Base-by-base conservation (phyloP, 2,329 filamentous ascomycete genomes). In the Thielaviopsis populi region DNA sequence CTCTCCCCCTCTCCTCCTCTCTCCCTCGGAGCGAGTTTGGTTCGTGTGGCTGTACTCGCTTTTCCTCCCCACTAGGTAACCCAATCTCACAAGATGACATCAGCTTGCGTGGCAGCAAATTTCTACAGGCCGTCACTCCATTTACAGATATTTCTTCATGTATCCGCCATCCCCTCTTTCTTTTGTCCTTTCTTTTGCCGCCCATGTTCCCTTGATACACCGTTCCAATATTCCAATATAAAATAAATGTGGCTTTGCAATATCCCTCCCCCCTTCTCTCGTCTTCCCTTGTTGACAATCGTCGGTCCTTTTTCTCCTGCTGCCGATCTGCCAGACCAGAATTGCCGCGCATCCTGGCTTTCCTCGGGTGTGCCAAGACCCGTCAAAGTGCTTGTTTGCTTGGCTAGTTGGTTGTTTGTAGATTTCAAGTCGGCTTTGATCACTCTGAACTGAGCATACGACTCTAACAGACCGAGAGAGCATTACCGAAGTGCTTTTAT, bases 1-100 rank as follows among this genome's bases (percentile, higher is more conserved):
- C n/a, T n/a, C n/a, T n/a, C n/a, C n/a, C n/a, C n/a, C n/a, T n/a
- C 11, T 6, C 24, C 5, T 24, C 13, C 53, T 19, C 27, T n/a
- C 7, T 22, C 30, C 17, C 24, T 37, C 24, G 53, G 27, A 1
- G 10, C n/a, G 30, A 33, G 27, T 37, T 46, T 46, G 42, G n/a
- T 56, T 56, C 53, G 27, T 56, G 53, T 56, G 53, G 53, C 53
- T 56, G 53, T 56, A 56, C 53, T 56, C 15, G 27, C 53, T 7
- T 7, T 7, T 7, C 30, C 30, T 7, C 30, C 53, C 53, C 30
- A 56, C 27, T 37, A 56, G 53, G 53, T 15, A 56, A n/a, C 11
- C 53, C 1, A 56, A 56, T 56, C 27, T 56, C 6, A 33, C 53
- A 56, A 56, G 30, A 33, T 37, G 33, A 7, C 53, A n/a, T 6